Evolutionary conservation across 805 yeast genomes (phyloP), one percentile per base, ranked within the genome.

Genomic region (Candida khao-thaluensis): DNA sequence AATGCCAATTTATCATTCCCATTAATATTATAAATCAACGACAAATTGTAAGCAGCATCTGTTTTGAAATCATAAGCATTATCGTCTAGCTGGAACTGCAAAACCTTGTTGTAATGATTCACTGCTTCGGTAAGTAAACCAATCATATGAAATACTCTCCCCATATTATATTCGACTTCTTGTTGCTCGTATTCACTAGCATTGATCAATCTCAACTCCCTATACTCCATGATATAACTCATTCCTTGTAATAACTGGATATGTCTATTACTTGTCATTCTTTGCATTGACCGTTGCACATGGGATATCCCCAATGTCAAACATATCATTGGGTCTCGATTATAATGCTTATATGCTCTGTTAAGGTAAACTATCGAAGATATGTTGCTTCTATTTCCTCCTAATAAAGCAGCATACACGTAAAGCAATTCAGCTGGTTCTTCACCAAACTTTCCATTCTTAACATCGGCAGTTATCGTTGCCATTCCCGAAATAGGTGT

Each of bases 231-330:
- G 44, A 93, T 56, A 52, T 77, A 89, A 40, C 90, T 79, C 33
- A 93, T 63, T 0, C 96, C 97, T 54, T 93, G 97, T 1, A 93
- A 64, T 16, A 93, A 69, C 54, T 90, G 97, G 42, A 85, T 71
- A 53, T 91, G 96, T 40, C 97, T 77, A 57, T 88, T 86, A 5
- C 81, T 72, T 4, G 95, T 82, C 42, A 86, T 79, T 45, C 99
- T 72, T 60, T 93, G 98, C 81, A 90, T 82, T 0, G 97, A 85
- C 30, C 98, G 73, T 51, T 91, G 96, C 17, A 90, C 66, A 60
- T 89, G 90, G 0, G 90, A 80, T 28, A 93, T 59, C 0, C 93
- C 97, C 31, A 85, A 67, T 25, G 84, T 61, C 18, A 93, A 68
- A 44, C 87, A 74, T 2, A 93, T 67, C 67, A 88, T 76, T 1